Base-by-base conservation (phyloP, 2,329 filamentous ascomycete genomes). In the Colletotrichum costaricense region DNA sequence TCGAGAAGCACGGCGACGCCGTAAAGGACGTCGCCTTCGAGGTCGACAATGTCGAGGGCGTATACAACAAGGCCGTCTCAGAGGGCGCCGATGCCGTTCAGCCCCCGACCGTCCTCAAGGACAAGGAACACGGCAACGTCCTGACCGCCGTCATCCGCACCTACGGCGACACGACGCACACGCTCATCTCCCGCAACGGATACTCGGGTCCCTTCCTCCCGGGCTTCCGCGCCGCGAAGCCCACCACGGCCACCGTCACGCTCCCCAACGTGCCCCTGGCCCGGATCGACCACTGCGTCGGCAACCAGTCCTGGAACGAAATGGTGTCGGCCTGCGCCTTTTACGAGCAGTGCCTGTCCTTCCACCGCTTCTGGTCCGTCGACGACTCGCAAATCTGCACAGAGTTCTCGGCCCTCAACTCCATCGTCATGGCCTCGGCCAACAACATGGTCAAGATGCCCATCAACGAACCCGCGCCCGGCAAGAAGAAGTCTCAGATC, bases 281-380 rank as follows among this genome's bases (percentile, higher is more conserved):
- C 74, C 91, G 91, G 77, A 95, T 98, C 84, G 96, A 98, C 85
- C 96, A 98, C 88, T 98, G 96, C 83, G 96, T 98, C 78, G 96
- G 96, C 76, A 98, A 98, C 87, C 95, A 98, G 86, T 93, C 95
- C 83, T 98, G 96, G 96, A 88, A 95, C 83, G 92, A 95, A 82
- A 97, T 98, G 91, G 86, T 87, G 73, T 86, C 86, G 14, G 90
- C 90, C 46, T 91, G 89, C 80, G 87, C 84, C 69, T 92, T 94
- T 83, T 98, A 98, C 86, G 95, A 98, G 86, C 90, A 92, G 75
- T 94, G 93, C 75, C 93, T 98, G 33, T 93, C 93, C 67, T 98
- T 98, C 90, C 95, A 98, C 86, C 94, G 95, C 77, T 98, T 98
- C 92, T 98, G 96, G 96, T 95, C 92, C 67, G 95, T 98, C 72